Conservation (phyloP, 345 rosid species). For the Raphanus raphanistrum region DNA sequence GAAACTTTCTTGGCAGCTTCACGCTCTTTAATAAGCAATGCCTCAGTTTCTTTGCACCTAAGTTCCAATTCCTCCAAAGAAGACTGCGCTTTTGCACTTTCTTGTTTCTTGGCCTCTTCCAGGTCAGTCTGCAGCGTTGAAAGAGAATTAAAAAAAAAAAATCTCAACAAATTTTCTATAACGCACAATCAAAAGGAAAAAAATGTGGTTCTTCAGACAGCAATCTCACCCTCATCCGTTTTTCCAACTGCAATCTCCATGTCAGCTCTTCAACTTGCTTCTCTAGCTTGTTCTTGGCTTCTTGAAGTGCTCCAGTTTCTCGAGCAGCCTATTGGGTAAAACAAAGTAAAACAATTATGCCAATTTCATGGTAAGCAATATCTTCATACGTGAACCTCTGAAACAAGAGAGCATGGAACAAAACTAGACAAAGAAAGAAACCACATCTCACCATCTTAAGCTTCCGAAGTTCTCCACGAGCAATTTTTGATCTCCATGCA, state of each 20-base stretch:
- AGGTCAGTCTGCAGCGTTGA: slow-evolving; percentile 66
- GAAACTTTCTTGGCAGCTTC: slow-evolving; percentile 72
- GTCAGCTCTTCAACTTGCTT: slow-evolving; percentile 99
- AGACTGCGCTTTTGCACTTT: slow-evolving; percentile 83
- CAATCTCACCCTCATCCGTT: slow-evolving; percentile 82
- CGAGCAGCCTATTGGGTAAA: slow-evolving; percentile 75
- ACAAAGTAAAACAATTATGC: slow-evolving; percentile 1
- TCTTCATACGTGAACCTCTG: not conserved
- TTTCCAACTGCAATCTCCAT: slow-evolving; percentile 97
- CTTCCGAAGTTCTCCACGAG: slow-evolving; percentile 83
- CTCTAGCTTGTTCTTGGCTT: too few relatives aligned
- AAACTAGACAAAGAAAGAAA: slow-evolving; percentile 24
- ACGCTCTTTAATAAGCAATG: slow-evolving; percentile 65
- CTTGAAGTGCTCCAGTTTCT: slow-evolving; percentile 99
- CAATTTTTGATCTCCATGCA: slow-evolving; percentile 94
- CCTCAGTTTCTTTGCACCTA: slow-evolving; percentile 82
- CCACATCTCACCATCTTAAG: slow-evolving; percentile 82
- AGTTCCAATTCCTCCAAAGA: slow-evolving; percentile 76
- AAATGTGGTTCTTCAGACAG: slow-evolving; percentile 23
- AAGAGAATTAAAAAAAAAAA: slow-evolving; percentile 18
- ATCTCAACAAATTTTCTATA: not conserved
- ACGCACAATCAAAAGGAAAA: not conserved
- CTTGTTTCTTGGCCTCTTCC: slow-evolving; percentile 94
- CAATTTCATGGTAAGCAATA: not conserved
- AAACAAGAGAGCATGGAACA: slow-evolving; percentile 8